Base-by-base conservation (phyloP, 345 rosid genomes). In the Citrus mangshanensis region DNA sequence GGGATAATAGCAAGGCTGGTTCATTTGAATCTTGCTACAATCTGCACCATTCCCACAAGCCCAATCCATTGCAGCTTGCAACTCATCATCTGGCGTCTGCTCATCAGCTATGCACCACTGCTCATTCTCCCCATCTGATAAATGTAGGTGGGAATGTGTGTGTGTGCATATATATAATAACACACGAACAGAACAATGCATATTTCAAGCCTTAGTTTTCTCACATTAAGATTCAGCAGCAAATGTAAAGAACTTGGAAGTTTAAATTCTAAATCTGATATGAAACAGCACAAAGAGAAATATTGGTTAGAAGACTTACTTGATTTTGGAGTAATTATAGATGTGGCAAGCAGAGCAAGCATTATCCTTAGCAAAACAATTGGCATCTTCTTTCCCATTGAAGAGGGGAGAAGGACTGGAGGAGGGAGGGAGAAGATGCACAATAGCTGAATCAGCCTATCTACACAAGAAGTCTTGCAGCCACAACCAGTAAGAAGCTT, bases 71-170 rank as follows among this genome's bases (percentile, higher is more conserved):
- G 93, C 96, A 35, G 35, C 79, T 75, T 89, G 92, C 86, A 95
- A 77, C 77, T 88, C 93, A 4, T 73, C 86, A 13, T 90, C 95
- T 9, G 93, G 91, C 1, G 93, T 89, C 80, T 92, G 93, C 84
- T 87, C 91, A 73, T 93, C 95, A 0, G 94, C 97, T 75, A 91
- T 70, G 69, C 98, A 93, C 95, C 95, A 95, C 81, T 92, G 93
- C 88, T 89, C 90, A 1, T 72, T 82, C 75, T 88, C 82, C 75
- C 89, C 96, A 40, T 68, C 94, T 88, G 38, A 18, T 5, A 65
- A 13, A 12, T 13, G 18, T 46, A 13, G 1, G 51, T 3, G 51
- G 0, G 51, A 9, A 3, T 42, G 14, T 12, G 49, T 10, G 46
- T 28, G 4, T 12, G 49, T 13, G 51, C 14, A 64, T 67, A 35